These are phyloP conservation scores for Nicotiana attenuata DNA, from an alignment of 257 asterid genomes.

Conservation along the genomic window DNA sequence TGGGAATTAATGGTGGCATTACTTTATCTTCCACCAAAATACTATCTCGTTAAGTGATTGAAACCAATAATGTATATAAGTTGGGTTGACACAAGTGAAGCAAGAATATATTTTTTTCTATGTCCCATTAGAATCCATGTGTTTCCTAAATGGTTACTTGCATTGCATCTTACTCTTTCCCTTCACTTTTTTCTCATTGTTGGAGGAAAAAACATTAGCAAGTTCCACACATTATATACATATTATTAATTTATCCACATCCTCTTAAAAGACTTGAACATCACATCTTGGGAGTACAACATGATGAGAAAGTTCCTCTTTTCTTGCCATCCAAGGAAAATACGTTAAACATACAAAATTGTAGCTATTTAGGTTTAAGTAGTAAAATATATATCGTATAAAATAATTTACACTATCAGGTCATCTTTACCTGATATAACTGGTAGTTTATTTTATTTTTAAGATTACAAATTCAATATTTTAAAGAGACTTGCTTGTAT, in stretches of 20 bases:
- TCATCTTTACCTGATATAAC: not conserved
- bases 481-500: not conserved
- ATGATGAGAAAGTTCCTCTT: conserved; percentile 8
- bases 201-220: not conserved
- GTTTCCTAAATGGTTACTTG: conserved; percentile 9
- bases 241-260: not conserved
- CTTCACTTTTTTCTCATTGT: conserved; percentile 7
- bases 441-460: not conserved
- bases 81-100: not conserved
- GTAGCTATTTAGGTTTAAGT: not conserved
- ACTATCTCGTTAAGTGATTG: not conserved
- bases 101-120: not conserved
- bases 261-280: not conserved
- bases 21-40: conserved; percentile 14
- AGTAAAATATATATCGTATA: not conserved
- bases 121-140: not conserved
- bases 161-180: not conserved
- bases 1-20: not conserved
- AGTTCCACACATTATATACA: not conserved
- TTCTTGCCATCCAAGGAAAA: conserved; percentile 21
- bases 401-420: too few species aligned
- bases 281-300: conserved; percentile 15
- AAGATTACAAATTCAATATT: not conserved
- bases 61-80: conserved; percentile 4
- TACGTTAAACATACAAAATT: conserved; percentile 11